phyloP scores from a whole-genome alignment of 169 alveolate species.

The Plasmodium gaboni region DNA sequence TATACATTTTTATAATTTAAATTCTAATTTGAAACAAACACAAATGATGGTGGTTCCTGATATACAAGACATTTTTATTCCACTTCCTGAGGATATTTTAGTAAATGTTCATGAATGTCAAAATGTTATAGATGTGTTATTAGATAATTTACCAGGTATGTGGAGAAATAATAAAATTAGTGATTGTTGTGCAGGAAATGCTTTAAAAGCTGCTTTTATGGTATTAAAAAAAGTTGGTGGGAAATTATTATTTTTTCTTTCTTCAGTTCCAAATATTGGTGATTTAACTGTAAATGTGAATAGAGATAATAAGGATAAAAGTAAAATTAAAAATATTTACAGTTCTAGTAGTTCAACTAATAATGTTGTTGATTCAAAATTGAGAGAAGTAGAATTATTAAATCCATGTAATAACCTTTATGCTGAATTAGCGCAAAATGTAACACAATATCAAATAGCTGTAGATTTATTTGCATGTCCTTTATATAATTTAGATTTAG shows the following conservation, averaged over 20 bases:
- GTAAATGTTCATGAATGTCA: conserved; percentile 89
- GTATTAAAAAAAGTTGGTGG: conserved; percentile 96
- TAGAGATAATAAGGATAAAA: conserved; percentile 79
- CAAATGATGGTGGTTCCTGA: conserved; percentile 94
- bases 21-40: conserved; percentile 88
- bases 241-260: conserved; percentile 89
- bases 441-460: conserved; percentile 85
- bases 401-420: conserved; percentile 80
- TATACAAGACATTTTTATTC: conserved; percentile 93
- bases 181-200: conserved; percentile 90
- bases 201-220: conserved; percentile 93
- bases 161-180: conserved; percentile 90
- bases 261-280: conserved; percentile 89
- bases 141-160: conserved; percentile 90
- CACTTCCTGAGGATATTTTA: conserved; percentile 93
- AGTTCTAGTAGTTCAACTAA: conserved; percentile 57
- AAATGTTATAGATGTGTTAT: conserved; percentile 76
- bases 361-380: conserved; percentile 65
- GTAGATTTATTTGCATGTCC: conserved; percentile 83
- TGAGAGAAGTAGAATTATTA: conserved; percentile 84
- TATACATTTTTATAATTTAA: conserved; percentile 94
- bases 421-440: conserved; percentile 80
- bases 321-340: conserved; percentile 70
- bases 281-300: conserved; percentile 87
- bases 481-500: conserved; percentile 60